phyloP scores from a whole-genome alignment of 2,329 filamentous ascomycete genomes.

The Alternaria triticina region DNA sequence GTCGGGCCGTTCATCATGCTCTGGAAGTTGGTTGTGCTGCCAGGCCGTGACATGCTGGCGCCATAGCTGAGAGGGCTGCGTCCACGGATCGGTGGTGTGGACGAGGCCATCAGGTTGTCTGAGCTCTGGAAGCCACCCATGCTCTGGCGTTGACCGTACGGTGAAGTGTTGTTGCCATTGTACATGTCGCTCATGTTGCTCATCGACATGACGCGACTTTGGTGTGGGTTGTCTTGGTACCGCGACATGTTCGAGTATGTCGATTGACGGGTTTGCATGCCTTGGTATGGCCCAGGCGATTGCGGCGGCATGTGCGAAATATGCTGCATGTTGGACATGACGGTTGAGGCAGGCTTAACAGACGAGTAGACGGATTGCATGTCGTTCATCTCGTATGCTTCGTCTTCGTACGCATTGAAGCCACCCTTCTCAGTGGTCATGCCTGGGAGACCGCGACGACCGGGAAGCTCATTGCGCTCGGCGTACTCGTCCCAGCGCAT shows the following conservation, averaged over 20 bases:
- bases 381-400: conserved; percentile 94
- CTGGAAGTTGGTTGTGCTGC: conserved; percentile 66
- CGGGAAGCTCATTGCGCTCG: conserved; percentile 81
- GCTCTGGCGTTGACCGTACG: conserved; percentile 48
- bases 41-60: conserved; percentile 56
- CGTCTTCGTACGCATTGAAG: conserved; percentile 71
- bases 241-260: conserved; percentile 70
- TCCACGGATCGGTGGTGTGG: conserved; percentile 46
- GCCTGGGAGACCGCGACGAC: conserved; percentile 74
- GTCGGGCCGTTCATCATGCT: conserved; percentile 69
- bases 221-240: conserved; percentile 68
- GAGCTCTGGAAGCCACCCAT: conserved; percentile 53
- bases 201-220: conserved; percentile 65
- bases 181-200: conserved; percentile 59
- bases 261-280: conserved; percentile 71
- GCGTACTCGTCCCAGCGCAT: conserved; percentile 99
- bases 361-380: conserved; percentile 97
- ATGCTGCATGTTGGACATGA: conserved; percentile 82
- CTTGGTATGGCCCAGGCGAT: conserved; percentile 75
- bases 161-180: conserved; percentile 30
- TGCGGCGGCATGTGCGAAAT: conserved; percentile 77
- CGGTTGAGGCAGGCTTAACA: conserved; percentile 82
- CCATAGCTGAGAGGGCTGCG: conserved; percentile 59
- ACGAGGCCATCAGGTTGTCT: conserved; percentile 49
- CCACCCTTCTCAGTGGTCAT: conserved; percentile 62